Base-by-base conservation (phyloP, 257 asterid genomes). In the Ligustrum vulgare region DNA sequence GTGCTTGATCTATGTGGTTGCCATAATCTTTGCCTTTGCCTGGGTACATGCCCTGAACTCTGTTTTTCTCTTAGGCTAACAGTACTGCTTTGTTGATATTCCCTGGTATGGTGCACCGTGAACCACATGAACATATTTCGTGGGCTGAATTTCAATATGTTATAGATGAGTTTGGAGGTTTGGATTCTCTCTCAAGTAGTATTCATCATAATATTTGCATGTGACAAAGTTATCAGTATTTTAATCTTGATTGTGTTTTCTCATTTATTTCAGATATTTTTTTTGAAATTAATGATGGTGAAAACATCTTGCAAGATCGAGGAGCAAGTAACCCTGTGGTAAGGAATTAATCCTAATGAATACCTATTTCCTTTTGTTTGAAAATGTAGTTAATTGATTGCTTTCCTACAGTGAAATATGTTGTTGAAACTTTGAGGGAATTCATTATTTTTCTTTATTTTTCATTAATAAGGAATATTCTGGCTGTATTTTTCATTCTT, bases 261-360 rank as follows among this genome's bases (percentile, higher is more conserved):
- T 60, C 45, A 13, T 73, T 79, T 75, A 60, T 76, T 75, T 72
- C 92, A 91, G 97, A 91, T 85, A 83, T 90, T 56, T 85, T 83
- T 85, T 75, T 91, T 83, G 94, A 88, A 87, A 88, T 91, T 77
- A 72, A 60, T 80, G 92, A 90, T 73, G 82, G 75, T 67, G 86
- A 84, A 69, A 87, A 90, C 82, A 87, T 91, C 85, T 79, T 91
- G 83, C 89, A 74, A 83, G 94, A 91, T 73, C 85, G 75, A 70
- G 94, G 88, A 77, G 88, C 94, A 78, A 83, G 85, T 80, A 90
- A 86, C 80, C 91, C 96, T 58, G 97, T 88, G 93, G 97, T 91
- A 84, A 82, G 88, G 68, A 80, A 79, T 78, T 85, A 69, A 77
- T 73, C 70, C 72, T 43, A 54, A 70, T 75, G 70, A 15, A 28